Conservation (phyloP, 306 rosid species). For the Herpetospermum pedunculosum region DNA sequence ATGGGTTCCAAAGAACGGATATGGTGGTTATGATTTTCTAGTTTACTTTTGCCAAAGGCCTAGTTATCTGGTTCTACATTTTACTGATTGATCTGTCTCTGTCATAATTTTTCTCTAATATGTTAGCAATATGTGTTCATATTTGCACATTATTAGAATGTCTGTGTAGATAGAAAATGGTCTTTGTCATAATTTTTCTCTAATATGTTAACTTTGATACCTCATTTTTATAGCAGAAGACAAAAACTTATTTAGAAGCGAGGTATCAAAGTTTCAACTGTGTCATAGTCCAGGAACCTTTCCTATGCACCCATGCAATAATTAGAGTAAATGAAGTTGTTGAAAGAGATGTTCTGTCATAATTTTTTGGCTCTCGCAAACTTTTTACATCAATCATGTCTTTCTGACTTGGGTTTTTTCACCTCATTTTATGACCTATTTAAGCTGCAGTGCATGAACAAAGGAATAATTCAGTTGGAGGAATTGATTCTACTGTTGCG, state of each 20-base stretch:
- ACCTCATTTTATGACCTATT: conserved; percentile 13
- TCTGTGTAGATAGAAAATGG: not conserved
- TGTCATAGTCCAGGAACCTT: not conserved
- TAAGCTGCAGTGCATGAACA: conserved; percentile 55
- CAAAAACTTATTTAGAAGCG: not conserved
- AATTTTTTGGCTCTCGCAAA: not conserved
- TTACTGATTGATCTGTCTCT: not conserved
- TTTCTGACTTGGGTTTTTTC: conserved; percentile 8
- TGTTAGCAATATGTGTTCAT: not conserved
- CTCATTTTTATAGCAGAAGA: no score
- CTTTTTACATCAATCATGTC: not conserved
- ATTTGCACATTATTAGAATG: not conserved
- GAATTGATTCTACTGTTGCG: conserved; percentile 65
- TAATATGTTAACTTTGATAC: no score
- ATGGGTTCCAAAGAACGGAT: not conserved
- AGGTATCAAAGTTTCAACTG: not conserved
- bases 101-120: not conserved
- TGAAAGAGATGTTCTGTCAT: not conserved
- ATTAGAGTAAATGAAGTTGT: not conserved
- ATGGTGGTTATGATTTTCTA: not conserved
- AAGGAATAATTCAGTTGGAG: conserved; percentile 45
- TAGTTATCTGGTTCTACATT: not conserved
- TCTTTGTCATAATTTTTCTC: no score
- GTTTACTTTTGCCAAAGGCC: not conserved
- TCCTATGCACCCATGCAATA: not conserved